These are phyloP conservation scores for Agrocybe praecox DNA, from an alignment of 768 basidiomycete species.

Conservation along the genomic window DNA sequence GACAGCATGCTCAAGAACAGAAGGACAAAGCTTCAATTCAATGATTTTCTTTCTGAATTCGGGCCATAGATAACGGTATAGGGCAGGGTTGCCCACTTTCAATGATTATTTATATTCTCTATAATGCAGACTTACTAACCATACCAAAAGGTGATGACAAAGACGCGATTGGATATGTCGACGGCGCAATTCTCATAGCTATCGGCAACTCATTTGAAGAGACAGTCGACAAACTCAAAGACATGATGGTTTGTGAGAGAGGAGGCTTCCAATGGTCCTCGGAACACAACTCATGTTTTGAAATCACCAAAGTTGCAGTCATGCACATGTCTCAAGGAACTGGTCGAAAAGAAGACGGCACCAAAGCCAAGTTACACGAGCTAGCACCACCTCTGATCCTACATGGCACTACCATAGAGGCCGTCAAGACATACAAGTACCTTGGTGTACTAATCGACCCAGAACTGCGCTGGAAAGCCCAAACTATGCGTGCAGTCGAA, in stretches of 20 bases:
- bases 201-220: conserved; percentile 14
- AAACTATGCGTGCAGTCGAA: not conserved
- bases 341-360: not conserved
- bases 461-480: not conserved
- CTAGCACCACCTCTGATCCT: not conserved
- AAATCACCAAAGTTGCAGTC: conserved; percentile 3
- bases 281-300: conserved; percentile 12
- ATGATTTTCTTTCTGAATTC: conserved; percentile 16
- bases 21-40: conserved; percentile 17
- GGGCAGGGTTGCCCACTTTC: conserved; percentile 26
- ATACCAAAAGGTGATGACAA: conserved; percentile 3
- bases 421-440: not conserved
- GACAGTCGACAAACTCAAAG: conserved; percentile 2
- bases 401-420: not conserved
- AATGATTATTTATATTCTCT: conserved; percentile 26
- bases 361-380: not conserved
- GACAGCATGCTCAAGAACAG: conserved; percentile 15
- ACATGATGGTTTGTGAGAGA: not conserved
- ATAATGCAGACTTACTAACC: conserved; percentile 22
- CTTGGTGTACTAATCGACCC: conserved; percentile 2
- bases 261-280: conserved; percentile 3
- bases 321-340: not conserved
- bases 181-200: conserved; percentile 28
- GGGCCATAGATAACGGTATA: conserved; percentile 18
- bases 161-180: conserved; percentile 25